phyloP scores from a whole-genome alignment of 192 early-diverging fungal genomes.

The Gaertneriomyces sp. region DNA sequence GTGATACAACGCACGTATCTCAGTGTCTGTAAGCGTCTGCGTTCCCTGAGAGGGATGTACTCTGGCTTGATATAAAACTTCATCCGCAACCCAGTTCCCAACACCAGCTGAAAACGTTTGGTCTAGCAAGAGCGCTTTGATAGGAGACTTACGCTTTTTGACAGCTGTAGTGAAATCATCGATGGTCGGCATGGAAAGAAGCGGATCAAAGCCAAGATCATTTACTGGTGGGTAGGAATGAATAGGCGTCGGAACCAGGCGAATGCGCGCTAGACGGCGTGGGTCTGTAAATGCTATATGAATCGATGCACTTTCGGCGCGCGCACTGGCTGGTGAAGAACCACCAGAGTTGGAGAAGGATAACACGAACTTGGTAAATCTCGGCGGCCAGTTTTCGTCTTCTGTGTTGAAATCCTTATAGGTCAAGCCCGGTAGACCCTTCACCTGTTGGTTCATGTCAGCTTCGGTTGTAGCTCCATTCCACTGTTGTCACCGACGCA shows the following conservation, averaged over 20 bases:
- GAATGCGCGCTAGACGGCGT: slow-evolving; percentile 64
- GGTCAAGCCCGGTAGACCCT: slow-evolving; percentile 26
- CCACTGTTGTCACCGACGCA: slow-evolving; percentile 5
- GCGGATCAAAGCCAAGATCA: slow-evolving; percentile 76
- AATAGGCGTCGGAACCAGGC: slow-evolving; percentile 53
- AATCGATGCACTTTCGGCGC: too few species aligned
- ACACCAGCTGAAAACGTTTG: slow-evolving; percentile 76
- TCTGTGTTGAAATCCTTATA: slow-evolving; percentile 40
- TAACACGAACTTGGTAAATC: slow-evolving; percentile 63
- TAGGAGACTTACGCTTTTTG: slow-evolving; percentile 40
- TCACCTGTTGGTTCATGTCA: slow-evolving; percentile 17
- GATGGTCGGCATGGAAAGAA: slow-evolving; percentile 50
- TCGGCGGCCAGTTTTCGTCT: slow-evolving; percentile 62
- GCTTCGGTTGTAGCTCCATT: neutral
- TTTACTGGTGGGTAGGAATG: slow-evolving; percentile 51
- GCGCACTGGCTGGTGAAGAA: too few species aligned
- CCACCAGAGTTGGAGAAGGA: slow-evolving; percentile 32
- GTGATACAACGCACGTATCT: slow-evolving; percentile 46
- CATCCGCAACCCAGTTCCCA: slow-evolving; percentile 87
- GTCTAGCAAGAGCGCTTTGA: slow-evolving; percentile 75
- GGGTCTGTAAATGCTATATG: slow-evolving; percentile 63
- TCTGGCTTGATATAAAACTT: slow-evolving; percentile 65
- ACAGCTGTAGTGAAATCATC: slow-evolving; percentile 47
- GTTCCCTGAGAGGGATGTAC: slow-evolving; percentile 66
- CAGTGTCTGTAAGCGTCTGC: slow-evolving; percentile 42